Evolutionary conservation across 2,329 filamentous ascomycete species (phyloP).

Genomic region (Diaporthe sp.): DNA sequence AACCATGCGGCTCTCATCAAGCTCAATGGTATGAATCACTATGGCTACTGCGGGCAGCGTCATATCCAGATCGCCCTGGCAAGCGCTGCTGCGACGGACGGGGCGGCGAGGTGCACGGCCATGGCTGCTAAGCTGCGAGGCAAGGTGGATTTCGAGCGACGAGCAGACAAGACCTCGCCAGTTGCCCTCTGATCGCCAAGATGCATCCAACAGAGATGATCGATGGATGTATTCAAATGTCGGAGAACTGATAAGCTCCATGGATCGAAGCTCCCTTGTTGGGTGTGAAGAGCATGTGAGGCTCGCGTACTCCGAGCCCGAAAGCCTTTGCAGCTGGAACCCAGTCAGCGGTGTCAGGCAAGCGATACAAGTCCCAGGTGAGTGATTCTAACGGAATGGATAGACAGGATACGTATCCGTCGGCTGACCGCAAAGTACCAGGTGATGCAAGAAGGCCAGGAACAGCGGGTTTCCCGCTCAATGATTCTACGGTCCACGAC

Average conservation of each 20-base stretch:
- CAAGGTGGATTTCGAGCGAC: not conserved
- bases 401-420: not conserved
- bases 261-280: not conserved
- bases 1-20: not conserved
- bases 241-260: not conserved
- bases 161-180: not conserved
- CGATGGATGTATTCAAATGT: not conserved
- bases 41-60: not conserved
- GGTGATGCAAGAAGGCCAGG: not conserved
- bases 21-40: not conserved
- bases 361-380: not conserved
- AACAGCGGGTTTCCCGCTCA: no score
- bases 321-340: not conserved
- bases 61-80: not conserved
- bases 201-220: accelerated
- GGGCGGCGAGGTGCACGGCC: not conserved
- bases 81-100: not conserved
- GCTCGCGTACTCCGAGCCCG: not conserved
- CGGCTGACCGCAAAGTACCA: not conserved
- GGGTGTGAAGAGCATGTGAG: not conserved
- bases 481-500: not conserved
- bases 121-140: not conserved
- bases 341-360: not conserved
- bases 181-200: not conserved
- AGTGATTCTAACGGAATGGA: no score